Conservation (phyloP, 371 early-diverging fungal species). For the Chytridium lagenaria region DNA sequence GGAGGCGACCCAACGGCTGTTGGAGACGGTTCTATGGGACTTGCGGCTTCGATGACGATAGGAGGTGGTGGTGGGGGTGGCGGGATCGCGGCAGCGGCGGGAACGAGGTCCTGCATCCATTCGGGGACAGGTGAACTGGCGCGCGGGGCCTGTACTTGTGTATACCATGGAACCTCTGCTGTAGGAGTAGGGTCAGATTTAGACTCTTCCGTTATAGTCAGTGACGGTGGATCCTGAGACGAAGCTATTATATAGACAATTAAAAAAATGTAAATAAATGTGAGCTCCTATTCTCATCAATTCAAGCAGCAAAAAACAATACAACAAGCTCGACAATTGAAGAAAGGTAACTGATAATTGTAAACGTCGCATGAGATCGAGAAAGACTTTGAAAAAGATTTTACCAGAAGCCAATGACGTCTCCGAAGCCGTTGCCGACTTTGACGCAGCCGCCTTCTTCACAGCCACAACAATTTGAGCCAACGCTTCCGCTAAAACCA, state of each 20-base stretch:
- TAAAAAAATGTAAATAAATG: too few relatives aligned
- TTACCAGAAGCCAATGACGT: not conserved
- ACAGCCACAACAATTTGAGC: conserved; percentile 10
- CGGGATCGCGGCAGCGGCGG: not conserved
- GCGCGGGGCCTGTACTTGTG: not conserved
- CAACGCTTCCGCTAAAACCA: not conserved
- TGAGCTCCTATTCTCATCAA: too few relatives aligned
- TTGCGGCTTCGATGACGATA: too few relatives aligned
- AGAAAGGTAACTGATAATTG: too few relatives aligned
- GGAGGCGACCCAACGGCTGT: too few relatives aligned
- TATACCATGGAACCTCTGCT: not conserved
- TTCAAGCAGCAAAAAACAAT: too few relatives aligned
- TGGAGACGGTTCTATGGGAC: too few relatives aligned
- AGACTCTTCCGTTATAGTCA: too few relatives aligned
- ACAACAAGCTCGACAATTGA: too few relatives aligned
- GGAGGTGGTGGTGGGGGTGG: too few relatives aligned
- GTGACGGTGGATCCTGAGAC: too few relatives aligned
- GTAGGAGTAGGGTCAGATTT: not conserved
- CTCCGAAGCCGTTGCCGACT: not conserved
- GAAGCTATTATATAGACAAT: too few relatives aligned
- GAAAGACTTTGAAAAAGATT: not conserved
- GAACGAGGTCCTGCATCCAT: conserved; percentile 26
- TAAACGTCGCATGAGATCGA: not conserved
- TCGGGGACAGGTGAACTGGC: conserved; percentile 23
- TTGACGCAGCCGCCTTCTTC: not conserved